Evolutionary conservation across 495 filamentous ascomycete genomes (phyloP).

Genomic region (Penicillium coffeae): DNA sequence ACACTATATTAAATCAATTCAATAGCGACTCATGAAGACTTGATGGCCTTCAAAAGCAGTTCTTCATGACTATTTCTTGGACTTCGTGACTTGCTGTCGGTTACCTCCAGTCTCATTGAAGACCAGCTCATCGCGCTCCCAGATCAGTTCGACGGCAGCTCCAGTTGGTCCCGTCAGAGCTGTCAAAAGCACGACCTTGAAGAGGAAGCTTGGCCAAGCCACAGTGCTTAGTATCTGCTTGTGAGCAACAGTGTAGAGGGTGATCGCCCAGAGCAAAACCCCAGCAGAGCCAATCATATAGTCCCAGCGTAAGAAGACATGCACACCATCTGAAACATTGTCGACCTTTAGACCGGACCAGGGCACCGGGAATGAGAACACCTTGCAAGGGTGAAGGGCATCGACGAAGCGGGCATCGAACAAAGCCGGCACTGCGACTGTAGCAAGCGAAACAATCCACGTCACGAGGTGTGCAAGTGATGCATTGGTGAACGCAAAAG

Average conservation of each 20-base stretch:
- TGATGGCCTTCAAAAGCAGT: background rate
- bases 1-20: too few species aligned
- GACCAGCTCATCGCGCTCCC: conserved; percentile 54
- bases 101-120: conserved; percentile 26
- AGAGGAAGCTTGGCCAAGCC: conserved; percentile 22
- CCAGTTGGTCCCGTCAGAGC: conserved; percentile 48
- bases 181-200: conserved; percentile 38
- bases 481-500: conserved; percentile 47
- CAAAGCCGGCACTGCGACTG: conserved; percentile 32
- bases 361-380: conserved; percentile 41
- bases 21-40: too few species aligned
- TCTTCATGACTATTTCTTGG: conserved; percentile 22
- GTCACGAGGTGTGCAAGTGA: conserved; percentile 47
- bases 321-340: conserved; percentile 46
- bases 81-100: conserved; percentile 14
- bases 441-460: conserved; percentile 39
- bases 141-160: conserved; percentile 49
- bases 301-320: conserved; percentile 57
- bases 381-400: conserved; percentile 34
- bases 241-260: conserved; percentile 38
- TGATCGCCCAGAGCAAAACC: conserved; percentile 53
- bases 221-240: conserved; percentile 29
- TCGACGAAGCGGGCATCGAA: conserved; percentile 28
- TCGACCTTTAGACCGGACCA: conserved; percentile 36
- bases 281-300: conserved; percentile 49